phyloP scores from a whole-genome alignment of 352 stramenopile species.

The Halophytophthora polymorphica region DNA sequence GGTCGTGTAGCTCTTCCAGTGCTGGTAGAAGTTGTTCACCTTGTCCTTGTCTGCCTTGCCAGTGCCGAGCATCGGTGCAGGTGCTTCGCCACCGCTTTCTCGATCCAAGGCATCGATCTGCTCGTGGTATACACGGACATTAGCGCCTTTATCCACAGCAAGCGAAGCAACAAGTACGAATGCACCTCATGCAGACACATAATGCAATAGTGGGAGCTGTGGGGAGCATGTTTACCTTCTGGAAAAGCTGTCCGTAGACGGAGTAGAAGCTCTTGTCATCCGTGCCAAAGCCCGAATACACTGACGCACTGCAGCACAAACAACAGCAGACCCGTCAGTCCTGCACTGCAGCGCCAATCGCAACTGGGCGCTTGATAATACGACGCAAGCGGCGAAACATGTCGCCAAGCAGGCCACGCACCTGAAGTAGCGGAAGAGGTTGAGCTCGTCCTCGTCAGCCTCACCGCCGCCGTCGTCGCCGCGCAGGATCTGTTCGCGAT shows the following conservation, averaged over 20 bases:
- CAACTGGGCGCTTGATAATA: neutral
- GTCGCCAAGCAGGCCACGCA: constrained; percentile 17
- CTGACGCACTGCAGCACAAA: constrained; percentile 29
- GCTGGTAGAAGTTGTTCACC: constrained; percentile 70
- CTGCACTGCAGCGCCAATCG: neutral
- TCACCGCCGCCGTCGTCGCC: constrained; percentile 44
- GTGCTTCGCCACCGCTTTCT: constrained; percentile 14
- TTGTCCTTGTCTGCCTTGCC: constrained; percentile 38
- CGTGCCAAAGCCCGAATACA: constrained; percentile 77
- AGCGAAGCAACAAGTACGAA: neutral
- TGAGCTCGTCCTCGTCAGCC: constrained; percentile 45
- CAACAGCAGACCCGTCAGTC: neutral
- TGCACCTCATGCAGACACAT: neutral
- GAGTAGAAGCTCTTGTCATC: constrained; percentile 76
- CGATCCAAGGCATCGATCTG: constrained; percentile 74
- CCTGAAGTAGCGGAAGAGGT: constrained; percentile 83
- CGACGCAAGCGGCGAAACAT: neutral
- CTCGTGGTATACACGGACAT: neutral
- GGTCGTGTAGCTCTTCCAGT: constrained; percentile 77
- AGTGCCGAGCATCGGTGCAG: constrained; percentile 51
- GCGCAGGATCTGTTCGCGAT: constrained; percentile 84
- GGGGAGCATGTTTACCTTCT: constrained; percentile 31
- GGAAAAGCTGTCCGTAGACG: constrained; percentile 71
- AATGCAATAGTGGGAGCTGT: constrained; percentile 5
- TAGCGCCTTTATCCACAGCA: neutral